Percentiles rank a stretch among this genome's conserved stretches.
phyloP scores from a whole-genome alignment of 1,284 basidiomycete species.

The Irpex lacteus region DNA sequence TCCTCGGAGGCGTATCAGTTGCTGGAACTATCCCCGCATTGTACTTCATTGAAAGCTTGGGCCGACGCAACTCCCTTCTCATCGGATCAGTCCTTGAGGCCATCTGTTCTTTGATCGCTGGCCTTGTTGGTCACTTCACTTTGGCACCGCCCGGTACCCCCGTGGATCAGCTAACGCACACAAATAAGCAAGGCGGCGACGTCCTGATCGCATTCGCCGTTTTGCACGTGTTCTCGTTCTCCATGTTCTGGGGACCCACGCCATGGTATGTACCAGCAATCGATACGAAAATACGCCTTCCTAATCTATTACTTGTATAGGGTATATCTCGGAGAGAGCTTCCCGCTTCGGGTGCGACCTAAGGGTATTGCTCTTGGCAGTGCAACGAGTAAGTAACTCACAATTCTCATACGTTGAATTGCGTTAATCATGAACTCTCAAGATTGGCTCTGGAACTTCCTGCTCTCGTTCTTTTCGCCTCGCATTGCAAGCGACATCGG shows the following conservation, averaged over 20 bases:
- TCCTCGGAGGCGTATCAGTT: constrained; percentile 69
- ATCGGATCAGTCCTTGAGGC: constrained; percentile 66
- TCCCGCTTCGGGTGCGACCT: constrained; percentile 73
- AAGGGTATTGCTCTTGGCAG: constrained; percentile 75
- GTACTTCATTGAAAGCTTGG: constrained; percentile 65
- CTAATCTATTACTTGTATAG: constrained; percentile 26
- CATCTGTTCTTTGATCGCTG: constrained; percentile 63
- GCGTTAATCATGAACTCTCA: not conserved
- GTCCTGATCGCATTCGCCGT: constrained; percentile 74
- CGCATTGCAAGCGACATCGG: constrained; percentile 68
- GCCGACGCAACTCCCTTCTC: constrained; percentile 61
- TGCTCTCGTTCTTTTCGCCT: constrained; percentile 69
- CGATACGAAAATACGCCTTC: not conserved
- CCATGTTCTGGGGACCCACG: constrained; percentile 72
- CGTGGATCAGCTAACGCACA: constrained; percentile 41
- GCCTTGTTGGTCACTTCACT: constrained; percentile 68
- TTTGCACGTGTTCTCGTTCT: constrained; percentile 71
- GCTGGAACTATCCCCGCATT: constrained; percentile 64
- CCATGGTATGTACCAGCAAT: constrained; percentile 28
- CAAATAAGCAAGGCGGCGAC: constrained; percentile 61
- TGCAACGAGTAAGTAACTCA: constrained; percentile 41
- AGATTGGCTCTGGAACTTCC: constrained; percentile 72
- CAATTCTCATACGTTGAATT: not conserved
- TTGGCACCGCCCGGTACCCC: constrained; percentile 55
- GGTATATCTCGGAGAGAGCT: constrained; percentile 61